Base-by-base conservation (phyloP, 345 rosid genomes). In the Murraya paniculata region DNA sequence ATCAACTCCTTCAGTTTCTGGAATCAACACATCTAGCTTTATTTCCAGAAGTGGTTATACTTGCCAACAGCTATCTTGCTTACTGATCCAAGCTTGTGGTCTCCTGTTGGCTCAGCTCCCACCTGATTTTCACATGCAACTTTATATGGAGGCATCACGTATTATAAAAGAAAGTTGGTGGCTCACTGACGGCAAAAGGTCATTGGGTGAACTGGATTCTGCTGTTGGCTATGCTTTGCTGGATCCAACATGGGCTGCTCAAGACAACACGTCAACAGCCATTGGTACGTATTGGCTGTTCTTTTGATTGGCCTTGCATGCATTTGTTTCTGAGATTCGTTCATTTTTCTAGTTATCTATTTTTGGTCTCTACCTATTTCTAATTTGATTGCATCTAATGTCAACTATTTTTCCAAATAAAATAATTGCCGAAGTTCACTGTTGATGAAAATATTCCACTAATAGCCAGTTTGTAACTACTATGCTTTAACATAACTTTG, bases 241-340 rank as follows among this genome's bases (percentile, higher is more conserved):
- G 87, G 98, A 96, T 88, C 98, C 99, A 80, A 89, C 97, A 48
- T 94, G 98, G 98, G 98, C 99, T 85, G 94, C 99, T 82, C 98
- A 94, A 82, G 99, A 96, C 85, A 94, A 90, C 80, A 94, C 99
- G 69, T 96, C 98, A 22, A 94, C 99, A 3, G 98, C 98, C 76
- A 92, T 96, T 77, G 98, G 98, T 96, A 91, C 70, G 79, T 53
- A 72, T 19, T 27, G 25, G 33, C 24, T 33, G 9, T 75, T 36
- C 57, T 39, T 62, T 28, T 38, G 24, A 41, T 77, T 66, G 45
- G 10, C 56, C 28, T 59, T 18, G 64, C 22, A 14, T 57, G 28
- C 39, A 35, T 55, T 9, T 56, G 21, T 10, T 33, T 61, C 45
- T 39, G 59, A 60, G 27, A 50, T 33, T 58, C 33, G 14, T 45